phyloP scores from a whole-genome alignment of 2,329 filamentous ascomycete genomes.

The Harringtonia aguacate region DNA sequence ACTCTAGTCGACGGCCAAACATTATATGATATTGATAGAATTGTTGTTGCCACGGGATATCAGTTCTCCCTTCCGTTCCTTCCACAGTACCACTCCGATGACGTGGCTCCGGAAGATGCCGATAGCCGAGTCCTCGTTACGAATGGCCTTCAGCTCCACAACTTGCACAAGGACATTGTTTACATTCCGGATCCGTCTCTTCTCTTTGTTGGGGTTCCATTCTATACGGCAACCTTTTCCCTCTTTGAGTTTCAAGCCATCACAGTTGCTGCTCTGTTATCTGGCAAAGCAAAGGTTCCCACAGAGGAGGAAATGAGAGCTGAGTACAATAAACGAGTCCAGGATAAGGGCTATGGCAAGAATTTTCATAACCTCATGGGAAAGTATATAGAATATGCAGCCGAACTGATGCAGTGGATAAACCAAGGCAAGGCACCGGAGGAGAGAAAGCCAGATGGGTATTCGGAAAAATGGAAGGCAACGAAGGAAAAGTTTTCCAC shows the following conservation, averaged over 20 bases:
- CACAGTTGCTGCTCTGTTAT: slow-evolving; percentile 44
- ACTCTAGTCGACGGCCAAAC: slow-evolving; percentile 40
- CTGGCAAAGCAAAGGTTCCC: slow-evolving; percentile 39
- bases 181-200: slow-evolving; percentile 58
- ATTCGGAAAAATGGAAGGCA: not conserved
- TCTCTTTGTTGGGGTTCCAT: slow-evolving; percentile 53
- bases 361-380: slow-evolving; percentile 24
- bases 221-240: slow-evolving; percentile 56
- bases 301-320: slow-evolving; percentile 23
- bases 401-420: slow-evolving; percentile 14
- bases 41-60: slow-evolving; percentile 61
- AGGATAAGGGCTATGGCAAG: slow-evolving; percentile 21
- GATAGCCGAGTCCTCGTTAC: slow-evolving; percentile 21
- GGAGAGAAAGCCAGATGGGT: slow-evolving; percentile 1
- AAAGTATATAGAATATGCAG: slow-evolving; percentile 14
- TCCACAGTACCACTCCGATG: slow-evolving; percentile 30
- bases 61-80: slow-evolving; percentile 41
- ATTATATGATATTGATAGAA: slow-evolving; percentile 44
- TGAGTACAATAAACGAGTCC: slow-evolving; percentile 21
- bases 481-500: not conserved
- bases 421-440: slow-evolving; percentile 6
- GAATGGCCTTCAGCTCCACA: slow-evolving; percentile 45
- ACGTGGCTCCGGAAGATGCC: slow-evolving; percentile 30
- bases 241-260: slow-evolving; percentile 62
- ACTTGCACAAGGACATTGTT: slow-evolving; percentile 54